A percentile compares a stretch with the other conserved stretches of the same genome.
phyloP scores from a whole-genome alignment of 257 asterid genomes.

The Solanum bukasovii region DNA sequence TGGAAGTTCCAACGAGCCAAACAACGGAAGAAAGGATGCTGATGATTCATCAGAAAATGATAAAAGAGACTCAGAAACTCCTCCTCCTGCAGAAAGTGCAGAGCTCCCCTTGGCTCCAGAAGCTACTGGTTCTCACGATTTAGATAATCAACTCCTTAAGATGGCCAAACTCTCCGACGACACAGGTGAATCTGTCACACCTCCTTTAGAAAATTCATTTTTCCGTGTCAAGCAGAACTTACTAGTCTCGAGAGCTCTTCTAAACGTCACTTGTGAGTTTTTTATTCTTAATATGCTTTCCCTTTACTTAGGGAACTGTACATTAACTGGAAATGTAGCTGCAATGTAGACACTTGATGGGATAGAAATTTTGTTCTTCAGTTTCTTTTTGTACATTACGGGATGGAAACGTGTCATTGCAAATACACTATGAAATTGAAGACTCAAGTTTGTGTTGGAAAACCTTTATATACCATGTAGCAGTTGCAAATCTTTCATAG shows the following conservation, averaged over 20 bases:
- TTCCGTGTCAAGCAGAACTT: constrained; percentile 3
- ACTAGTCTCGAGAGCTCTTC: constrained; percentile 9
- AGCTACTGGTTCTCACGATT: constrained; percentile 30
- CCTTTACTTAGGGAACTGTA: constrained; percentile 19
- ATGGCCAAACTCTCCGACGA: constrained; percentile 7
- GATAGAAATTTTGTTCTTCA: neutral
- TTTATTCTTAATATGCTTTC: constrained; percentile 11
- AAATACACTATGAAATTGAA: neutral
- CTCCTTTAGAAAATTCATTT: constrained; percentile 10
- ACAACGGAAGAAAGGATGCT: constrained; percentile 19
- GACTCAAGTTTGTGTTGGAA: neutral
- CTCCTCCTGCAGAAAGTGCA: constrained; percentile 28
- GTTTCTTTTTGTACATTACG: constrained; percentile 27
- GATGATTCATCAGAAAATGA: constrained; percentile 41
- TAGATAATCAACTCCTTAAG: constrained; percentile 27
- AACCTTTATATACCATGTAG: neutral
- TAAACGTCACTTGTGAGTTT: constrained; percentile 2
- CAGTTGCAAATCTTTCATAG: neutral
- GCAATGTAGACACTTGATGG: neutral
- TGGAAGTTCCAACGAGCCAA: constrained; percentile 63
- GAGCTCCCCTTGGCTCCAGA: constrained; percentile 43
- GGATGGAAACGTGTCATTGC: constrained; percentile 6
- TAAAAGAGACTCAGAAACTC: constrained; percentile 16
- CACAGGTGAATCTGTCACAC: constrained; percentile 3
- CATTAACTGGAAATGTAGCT: constrained; percentile 21